These are phyloP conservation scores for Xerocomus subilludens DNA, from an alignment of 1,284 basidiomycete species.

Conservation along the genomic window DNA sequence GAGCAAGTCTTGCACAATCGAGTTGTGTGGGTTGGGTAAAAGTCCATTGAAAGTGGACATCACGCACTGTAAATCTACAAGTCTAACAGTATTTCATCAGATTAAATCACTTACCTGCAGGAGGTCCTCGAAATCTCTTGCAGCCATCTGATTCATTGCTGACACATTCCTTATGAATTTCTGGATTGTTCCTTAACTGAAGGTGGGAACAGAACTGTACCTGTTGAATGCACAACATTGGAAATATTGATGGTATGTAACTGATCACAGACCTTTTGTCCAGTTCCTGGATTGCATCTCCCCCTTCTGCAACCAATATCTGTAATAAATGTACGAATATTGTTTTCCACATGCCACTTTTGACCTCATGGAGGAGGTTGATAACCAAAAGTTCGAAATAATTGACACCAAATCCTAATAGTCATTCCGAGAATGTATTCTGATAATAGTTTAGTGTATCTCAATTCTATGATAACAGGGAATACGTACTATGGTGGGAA, in stretches of 20 bases:
- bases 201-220: neutral
- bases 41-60: no score
- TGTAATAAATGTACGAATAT: constrained; percentile 12
- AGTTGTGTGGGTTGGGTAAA: no score
- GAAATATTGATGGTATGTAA: no score
- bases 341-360: neutral
- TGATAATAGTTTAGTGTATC: neutral
- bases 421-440: constrained; percentile 5
- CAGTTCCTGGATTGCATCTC: neutral
- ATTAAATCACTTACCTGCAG: neutral
- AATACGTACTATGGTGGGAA: neutral
- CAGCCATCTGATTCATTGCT: constrained; percentile 1
- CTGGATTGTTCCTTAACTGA: neutral
- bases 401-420: neutral
- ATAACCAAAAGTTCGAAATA: constrained; percentile 13
- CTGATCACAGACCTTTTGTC: neutral
- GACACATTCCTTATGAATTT: neutral
- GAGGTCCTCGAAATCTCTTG: constrained; percentile 3
- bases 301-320: neutral
- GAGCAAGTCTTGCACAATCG: no score
- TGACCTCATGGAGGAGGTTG: constrained; percentile 6
- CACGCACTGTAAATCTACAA: neutral
- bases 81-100: neutral
- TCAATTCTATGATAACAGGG: neutral
- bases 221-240: no score